Evolutionary conservation across 108 stramenopile species (phyloP).

Genomic region (Schizochytrium sp.): DNA sequence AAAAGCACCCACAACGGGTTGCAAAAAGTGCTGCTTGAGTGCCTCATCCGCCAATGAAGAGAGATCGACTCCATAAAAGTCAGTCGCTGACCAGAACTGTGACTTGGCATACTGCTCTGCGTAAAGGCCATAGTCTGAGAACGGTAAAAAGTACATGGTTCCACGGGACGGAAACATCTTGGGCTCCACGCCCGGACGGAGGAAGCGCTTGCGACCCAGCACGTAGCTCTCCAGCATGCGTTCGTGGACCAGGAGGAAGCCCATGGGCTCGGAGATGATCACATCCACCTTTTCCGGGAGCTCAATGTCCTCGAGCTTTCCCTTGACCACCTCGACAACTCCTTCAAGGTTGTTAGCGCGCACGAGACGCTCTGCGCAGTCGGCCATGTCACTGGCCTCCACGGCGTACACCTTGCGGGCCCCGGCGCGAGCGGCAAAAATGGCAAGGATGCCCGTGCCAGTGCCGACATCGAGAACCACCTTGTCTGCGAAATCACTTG

Average conservation of each 20-base stretch:
- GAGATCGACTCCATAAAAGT: constrained; percentile 54
- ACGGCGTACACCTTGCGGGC: constrained; percentile 53
- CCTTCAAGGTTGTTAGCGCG: constrained; percentile 9
- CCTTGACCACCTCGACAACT: constrained; percentile 28
- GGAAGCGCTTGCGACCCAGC: constrained; percentile 42
- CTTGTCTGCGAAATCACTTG: constrained; percentile 44
- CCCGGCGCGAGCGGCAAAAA: constrained; percentile 58
- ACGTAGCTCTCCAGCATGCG: constrained; percentile 59
- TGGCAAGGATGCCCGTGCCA: constrained; percentile 55
- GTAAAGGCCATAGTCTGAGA: constrained; percentile 43
- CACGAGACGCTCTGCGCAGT: constrained; percentile 37
- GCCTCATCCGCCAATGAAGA: constrained; percentile 28
- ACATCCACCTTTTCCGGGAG: constrained; percentile 61
- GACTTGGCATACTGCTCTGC: constrained; percentile 38
- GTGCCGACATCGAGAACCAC: constrained; percentile 62
- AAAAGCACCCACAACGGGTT: constrained; percentile 54
- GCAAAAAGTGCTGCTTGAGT: constrained; percentile 43
- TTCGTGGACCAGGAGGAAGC: constrained; percentile 61
- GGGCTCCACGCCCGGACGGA: constrained; percentile 41
- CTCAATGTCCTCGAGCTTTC: constrained; percentile 52
- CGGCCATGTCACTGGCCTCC: constrained; percentile 51
- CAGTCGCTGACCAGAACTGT: constrained; percentile 43
- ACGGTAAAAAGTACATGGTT: constrained; percentile 38
- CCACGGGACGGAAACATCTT: constrained; percentile 48
- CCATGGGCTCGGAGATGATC: constrained; percentile 61